phyloP scores from a whole-genome alignment of 192 early-diverging fungal genomes.

The Backusella australiensis region DNA sequence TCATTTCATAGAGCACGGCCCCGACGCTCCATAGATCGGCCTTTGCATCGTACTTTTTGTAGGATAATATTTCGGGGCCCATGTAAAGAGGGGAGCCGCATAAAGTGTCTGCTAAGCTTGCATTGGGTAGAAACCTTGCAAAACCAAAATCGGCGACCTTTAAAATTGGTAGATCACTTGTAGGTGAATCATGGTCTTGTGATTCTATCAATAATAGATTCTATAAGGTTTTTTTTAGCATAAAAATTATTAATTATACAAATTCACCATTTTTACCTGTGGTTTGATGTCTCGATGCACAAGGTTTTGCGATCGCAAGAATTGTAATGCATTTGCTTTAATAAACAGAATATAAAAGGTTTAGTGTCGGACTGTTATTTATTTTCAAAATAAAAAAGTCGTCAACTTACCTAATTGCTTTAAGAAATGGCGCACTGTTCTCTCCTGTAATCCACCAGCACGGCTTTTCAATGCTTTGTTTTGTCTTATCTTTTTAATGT shows the following conservation, averaged over 20 bases:
- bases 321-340: slow-evolving; percentile 80
- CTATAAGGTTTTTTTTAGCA: slow-evolving; percentile 38
- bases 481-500: slow-evolving; percentile 71
- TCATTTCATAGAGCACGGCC: slow-evolving; percentile 93
- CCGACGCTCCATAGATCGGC: slow-evolving; percentile 98
- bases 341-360: slow-evolving; percentile 14
- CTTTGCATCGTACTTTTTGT: slow-evolving; percentile 93
- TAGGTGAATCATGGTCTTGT: slow-evolving; percentile 37
- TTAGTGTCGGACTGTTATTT: slow-evolving; percentile 8
- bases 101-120: slow-evolving; percentile 90
- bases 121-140: slow-evolving; percentile 80
- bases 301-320: slow-evolving; percentile 79
- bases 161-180: slow-evolving; percentile 64
- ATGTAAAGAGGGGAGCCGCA: slow-evolving; percentile 98
- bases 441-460: slow-evolving; percentile 78
- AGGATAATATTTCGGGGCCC: slow-evolving; percentile 85
- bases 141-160: slow-evolving; percentile 99
- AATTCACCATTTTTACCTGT: slow-evolving; percentile 54
- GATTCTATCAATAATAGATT: slow-evolving; percentile 80
- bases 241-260: background rate
- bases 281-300: slow-evolving; percentile 99
- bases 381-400: background rate
- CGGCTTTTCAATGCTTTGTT: slow-evolving; percentile 49
- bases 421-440: slow-evolving; percentile 82
- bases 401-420: slow-evolving; percentile 65